A percentile compares a stretch with the other conserved stretches of the same genome.
Conservation (phyloP, 108 stramenopile species). For the Nitzschia sp. region DNA sequence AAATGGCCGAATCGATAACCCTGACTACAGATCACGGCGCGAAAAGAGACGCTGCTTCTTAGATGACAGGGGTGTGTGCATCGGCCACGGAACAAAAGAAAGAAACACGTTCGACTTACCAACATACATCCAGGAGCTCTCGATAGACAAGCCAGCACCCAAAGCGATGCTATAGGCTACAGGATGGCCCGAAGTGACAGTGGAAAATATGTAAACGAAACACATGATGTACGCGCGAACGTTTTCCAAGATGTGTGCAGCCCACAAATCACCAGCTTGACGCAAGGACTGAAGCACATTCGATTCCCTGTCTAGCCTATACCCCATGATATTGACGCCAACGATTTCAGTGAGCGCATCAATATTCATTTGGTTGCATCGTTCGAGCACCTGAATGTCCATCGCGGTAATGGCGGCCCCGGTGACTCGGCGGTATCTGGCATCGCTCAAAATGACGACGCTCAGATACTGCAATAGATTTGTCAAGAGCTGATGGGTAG, state of each 20-base stretch:
- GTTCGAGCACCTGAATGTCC: slow-evolving; percentile 55
- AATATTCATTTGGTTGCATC: slow-evolving; percentile 56
- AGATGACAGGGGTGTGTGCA: too few relatives aligned
- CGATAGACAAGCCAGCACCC: slow-evolving; percentile 33
- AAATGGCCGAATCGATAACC: slow-evolving; percentile 65
- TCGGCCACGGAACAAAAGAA: too few relatives aligned
- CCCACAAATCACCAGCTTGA: slow-evolving; percentile 57
- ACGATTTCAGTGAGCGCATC: slow-evolving; percentile 56
- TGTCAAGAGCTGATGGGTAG: slow-evolving; percentile 73
- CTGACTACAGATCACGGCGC: slow-evolving; percentile 36
- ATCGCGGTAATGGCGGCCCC: slow-evolving; percentile 51
- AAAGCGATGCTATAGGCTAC: slow-evolving; percentile 45
- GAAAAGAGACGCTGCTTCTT: slow-evolving; percentile 1
- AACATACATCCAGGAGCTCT: slow-evolving; percentile 16
- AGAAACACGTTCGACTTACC: not conserved
- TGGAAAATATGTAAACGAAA: slow-evolving; percentile 62
- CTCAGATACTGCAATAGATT: slow-evolving; percentile 61
- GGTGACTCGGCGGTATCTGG: slow-evolving; percentile 39
- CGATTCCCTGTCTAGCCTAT: slow-evolving; percentile 16
- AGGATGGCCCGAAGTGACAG: slow-evolving; percentile 66
- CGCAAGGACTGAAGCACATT: slow-evolving; percentile 25
- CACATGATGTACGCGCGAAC: slow-evolving; percentile 66
- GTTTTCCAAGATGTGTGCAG: slow-evolving; percentile 63
- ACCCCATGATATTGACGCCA: slow-evolving; percentile 36
- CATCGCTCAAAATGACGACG: slow-evolving; percentile 54